A percentile compares a stretch with the other conserved stretches of the same genome.
Conservation (phyloP, 768 basidiomycete genomes). For the Boletus sp. region DNA sequence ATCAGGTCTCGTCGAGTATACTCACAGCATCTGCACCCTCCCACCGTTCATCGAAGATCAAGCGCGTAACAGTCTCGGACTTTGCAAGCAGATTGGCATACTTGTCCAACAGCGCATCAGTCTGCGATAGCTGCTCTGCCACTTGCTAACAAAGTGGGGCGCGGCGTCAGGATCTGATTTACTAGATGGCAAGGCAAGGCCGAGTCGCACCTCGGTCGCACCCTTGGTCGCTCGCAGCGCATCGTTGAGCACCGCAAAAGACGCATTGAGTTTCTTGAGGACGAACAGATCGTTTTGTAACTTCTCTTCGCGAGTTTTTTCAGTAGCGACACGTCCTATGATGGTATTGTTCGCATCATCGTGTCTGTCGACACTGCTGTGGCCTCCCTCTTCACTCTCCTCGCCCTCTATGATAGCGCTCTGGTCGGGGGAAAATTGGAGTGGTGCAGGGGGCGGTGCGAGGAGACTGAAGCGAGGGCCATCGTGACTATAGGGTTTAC, state of each 20-base stretch:
- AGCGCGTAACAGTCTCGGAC: constrained; percentile 63
- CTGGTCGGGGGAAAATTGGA: constrained; percentile 22
- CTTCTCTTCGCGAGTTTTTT: constrained; percentile 62
- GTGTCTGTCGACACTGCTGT: constrained; percentile 8
- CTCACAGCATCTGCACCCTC: constrained; percentile 69
- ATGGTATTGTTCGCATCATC: constrained; percentile 25
- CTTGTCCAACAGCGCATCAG: constrained; percentile 71
- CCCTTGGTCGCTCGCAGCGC: constrained; percentile 62
- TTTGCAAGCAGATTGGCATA: constrained; percentile 68
- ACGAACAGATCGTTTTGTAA: constrained; percentile 72
- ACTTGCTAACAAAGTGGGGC: constrained; percentile 46
- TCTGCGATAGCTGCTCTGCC: constrained; percentile 64
- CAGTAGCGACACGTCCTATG: constrained; percentile 24
- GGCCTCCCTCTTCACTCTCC: constrained; percentile 18
- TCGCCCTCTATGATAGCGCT: constrained; percentile 26
- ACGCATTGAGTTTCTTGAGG: constrained; percentile 67
- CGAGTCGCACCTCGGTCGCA: constrained; percentile 61
- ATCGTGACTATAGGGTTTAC: constrained; percentile 30
- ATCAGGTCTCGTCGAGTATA: constrained; percentile 1
- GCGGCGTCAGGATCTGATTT: background rate
- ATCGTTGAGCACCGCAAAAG: constrained; percentile 67
- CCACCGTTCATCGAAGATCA: constrained; percentile 79
- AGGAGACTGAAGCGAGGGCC: constrained; percentile 34
- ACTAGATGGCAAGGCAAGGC: background rate
- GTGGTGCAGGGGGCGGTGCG: constrained; percentile 24